These are phyloP conservation scores for Taphrina deformans DNA, from an alignment of 1,139 yeast genomes.

Conservation along the genomic window DNA sequence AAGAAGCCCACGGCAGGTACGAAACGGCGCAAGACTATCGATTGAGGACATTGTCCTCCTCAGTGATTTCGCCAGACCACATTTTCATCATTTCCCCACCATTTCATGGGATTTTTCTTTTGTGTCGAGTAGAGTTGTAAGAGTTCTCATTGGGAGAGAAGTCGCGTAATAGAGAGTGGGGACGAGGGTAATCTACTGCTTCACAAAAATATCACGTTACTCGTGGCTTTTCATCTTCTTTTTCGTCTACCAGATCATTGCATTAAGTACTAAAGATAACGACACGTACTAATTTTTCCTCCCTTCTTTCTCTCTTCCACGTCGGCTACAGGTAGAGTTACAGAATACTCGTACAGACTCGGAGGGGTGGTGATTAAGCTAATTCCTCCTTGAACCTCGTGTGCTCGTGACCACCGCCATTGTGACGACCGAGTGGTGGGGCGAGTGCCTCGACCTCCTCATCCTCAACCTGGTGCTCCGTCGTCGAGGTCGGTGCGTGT, in stretches of 20 bases:
- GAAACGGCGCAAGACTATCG: not conserved
- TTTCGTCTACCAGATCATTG: not conserved
- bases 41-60: not conserved
- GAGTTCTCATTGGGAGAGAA: not conserved
- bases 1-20: not conserved
- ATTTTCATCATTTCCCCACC: not conserved
- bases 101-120: not conserved
- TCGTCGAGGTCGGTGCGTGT: not conserved
- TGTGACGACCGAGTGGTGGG: not conserved
- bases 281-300: not conserved
- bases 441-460: constrained; percentile 8
- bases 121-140: not conserved
- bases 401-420: constrained; percentile 9
- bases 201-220: not conserved
- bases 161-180: not conserved
- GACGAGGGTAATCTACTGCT: not conserved
- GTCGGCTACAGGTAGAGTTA: not conserved
- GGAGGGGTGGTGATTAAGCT: constrained; percentile 5
- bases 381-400: constrained; percentile 31
- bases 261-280: not conserved
- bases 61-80: not conserved
- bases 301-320: not conserved
- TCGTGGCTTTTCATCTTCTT: not conserved
- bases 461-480: constrained; percentile 7
- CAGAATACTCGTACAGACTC: not conserved